Evolutionary conservation across 202 grass and related monocot species (phyloP).

Genomic region (Brachypodium distachyon): DNA sequence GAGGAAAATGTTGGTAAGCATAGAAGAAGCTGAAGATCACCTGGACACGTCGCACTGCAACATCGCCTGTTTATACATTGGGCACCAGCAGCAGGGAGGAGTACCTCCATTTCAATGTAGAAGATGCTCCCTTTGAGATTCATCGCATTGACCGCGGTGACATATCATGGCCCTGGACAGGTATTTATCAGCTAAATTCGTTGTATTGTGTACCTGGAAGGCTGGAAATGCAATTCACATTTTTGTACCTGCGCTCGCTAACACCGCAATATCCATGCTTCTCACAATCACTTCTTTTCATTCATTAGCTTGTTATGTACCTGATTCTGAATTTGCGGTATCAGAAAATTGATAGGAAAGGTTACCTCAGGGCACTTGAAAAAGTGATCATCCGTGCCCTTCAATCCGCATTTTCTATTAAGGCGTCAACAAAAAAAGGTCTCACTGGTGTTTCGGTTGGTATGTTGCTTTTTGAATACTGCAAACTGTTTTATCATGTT

Average conservation of each 20-base stretch:
- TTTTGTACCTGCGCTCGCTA: background rate
- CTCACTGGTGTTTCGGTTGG: slow-evolving; percentile 81
- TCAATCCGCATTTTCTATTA: slow-evolving; percentile 59
- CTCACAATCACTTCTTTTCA: background rate
- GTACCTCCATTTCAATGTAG: slow-evolving; percentile 55
- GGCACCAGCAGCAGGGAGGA: slow-evolving; percentile 39
- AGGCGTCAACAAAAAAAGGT: slow-evolving; percentile 46
- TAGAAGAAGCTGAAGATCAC: slow-evolving; percentile 27
- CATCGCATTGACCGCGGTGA: slow-evolving; percentile 68
- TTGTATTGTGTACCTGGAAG: background rate
- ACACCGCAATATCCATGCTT: background rate
- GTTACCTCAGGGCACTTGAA: slow-evolving; percentile 80
- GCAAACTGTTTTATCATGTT: background rate
- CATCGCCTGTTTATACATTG: slow-evolving; percentile 64
- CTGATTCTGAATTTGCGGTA: slow-evolving; percentile 73
- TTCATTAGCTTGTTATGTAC: slow-evolving; percentile 79
- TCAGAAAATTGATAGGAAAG: slow-evolving; percentile 67
- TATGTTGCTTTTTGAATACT: slow-evolving; percentile 22
- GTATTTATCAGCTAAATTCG: slow-evolving; percentile 17
- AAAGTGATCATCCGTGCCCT: slow-evolving; percentile 63
- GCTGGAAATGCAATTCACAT: background rate
- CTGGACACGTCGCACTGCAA: slow-evolving; percentile 56
- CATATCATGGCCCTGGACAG: slow-evolving; percentile 94
- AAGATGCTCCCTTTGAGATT: slow-evolving; percentile 58
- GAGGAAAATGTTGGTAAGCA: slow-evolving; percentile 35